These are phyloP conservation scores for Acanthamoeba royreba DNA, from an alignment of 208 protist species.

Conservation along the genomic window DNA sequence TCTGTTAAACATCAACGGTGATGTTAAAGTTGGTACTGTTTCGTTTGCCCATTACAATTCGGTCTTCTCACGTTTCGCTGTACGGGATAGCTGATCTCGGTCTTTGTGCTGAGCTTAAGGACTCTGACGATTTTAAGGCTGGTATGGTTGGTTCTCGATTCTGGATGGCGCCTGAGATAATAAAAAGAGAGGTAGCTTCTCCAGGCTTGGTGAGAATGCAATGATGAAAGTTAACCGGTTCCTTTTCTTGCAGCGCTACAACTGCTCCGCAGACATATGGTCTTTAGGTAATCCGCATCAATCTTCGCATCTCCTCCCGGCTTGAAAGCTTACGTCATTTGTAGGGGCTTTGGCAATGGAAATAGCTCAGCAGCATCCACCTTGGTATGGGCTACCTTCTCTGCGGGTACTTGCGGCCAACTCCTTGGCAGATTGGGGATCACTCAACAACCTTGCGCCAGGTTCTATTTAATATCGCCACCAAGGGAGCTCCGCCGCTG, in stretches of 20 bases:
- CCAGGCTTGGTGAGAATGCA: not conserved
- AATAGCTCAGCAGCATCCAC: constrained; percentile 4
- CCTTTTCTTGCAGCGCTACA: not conserved
- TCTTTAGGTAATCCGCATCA: not conserved
- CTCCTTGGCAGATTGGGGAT: too few relatives aligned
- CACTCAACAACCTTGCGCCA: not conserved
- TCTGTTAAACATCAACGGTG: not conserved
- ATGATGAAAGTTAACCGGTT: not conserved
- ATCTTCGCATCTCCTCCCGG: not conserved
- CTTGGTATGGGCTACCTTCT: not conserved
- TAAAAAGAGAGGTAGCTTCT: not conserved
- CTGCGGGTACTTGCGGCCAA: not conserved
- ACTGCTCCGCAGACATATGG: not conserved
- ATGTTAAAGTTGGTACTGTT: constrained; percentile 28
- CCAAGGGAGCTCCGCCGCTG: constrained; percentile 68
- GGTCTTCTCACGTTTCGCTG: too few relatives aligned
- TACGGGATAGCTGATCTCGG: constrained; percentile 8
- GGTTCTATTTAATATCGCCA: constrained; percentile 63
- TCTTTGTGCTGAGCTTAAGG: not conserved
- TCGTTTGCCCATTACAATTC: too few relatives aligned
- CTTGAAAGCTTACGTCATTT: not conserved
- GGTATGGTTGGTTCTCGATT: constrained; percentile 9
- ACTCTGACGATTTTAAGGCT: not conserved
- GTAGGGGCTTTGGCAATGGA: not conserved
- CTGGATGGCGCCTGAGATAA: constrained; percentile 42